phyloP scores from a whole-genome alignment of 2,329 filamentous ascomycete species.

The Trichothecium roseum region DNA sequence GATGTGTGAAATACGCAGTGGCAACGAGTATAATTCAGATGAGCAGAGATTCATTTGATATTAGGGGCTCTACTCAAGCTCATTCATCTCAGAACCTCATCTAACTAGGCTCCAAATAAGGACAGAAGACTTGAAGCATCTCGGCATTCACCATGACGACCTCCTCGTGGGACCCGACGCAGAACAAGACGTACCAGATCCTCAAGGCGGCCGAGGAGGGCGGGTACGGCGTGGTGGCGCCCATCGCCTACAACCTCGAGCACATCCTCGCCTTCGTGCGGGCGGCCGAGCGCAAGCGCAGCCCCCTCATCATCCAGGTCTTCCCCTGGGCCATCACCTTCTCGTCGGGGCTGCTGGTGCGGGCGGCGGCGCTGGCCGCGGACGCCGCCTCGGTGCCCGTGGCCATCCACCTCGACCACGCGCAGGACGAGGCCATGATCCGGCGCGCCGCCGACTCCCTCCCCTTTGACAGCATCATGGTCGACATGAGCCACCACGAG shows the following conservation, averaged over 20 bases:
- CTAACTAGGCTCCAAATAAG: no score
- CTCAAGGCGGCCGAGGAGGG: slow-evolving; percentile 41
- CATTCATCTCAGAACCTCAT: no score
- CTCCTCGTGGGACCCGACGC: slow-evolving; percentile 11
- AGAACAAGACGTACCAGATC: slow-evolving; percentile 24
- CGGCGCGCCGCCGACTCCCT: slow-evolving; percentile 42
- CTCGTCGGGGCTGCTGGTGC: slow-evolving; percentile 41
- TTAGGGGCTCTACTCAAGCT: no score
- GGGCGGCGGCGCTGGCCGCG: slow-evolving; percentile 44
- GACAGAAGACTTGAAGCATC: no score
- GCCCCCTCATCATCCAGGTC: slow-evolving; percentile 58
- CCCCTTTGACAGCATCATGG: slow-evolving; percentile 63
- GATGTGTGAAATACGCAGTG: no score
- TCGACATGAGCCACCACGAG: slow-evolving; percentile 67
- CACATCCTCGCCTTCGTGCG: slow-evolving; percentile 56
- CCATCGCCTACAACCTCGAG: slow-evolving; percentile 56
- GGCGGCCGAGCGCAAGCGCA: slow-evolving; percentile 56
- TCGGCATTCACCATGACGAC: slow-evolving; percentile 9
- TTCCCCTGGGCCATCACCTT: slow-evolving; percentile 64
- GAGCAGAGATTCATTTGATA: no score
- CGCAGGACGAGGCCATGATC: slow-evolving; percentile 49
- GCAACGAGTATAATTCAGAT: no score
- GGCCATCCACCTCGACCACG: slow-evolving; percentile 57
- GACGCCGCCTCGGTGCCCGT: slow-evolving; percentile 46
- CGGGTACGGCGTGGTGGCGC: slow-evolving; percentile 41